Conservation (phyloP, 2,329 filamentous ascomycete genomes). For the Cytospora leucostoma region DNA sequence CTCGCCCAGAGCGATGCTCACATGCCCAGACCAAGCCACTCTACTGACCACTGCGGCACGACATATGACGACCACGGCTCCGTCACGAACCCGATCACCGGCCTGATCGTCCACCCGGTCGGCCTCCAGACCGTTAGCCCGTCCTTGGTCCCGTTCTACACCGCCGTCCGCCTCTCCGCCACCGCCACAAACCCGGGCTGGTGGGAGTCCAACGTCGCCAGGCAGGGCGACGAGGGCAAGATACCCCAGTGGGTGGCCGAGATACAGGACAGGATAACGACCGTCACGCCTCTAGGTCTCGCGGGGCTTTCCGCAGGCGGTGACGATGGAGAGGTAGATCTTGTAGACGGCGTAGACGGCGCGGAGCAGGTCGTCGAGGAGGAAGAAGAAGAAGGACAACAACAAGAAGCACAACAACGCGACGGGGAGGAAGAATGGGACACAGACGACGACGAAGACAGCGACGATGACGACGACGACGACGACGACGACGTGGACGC, state of each 20-base stretch:
- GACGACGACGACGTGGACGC: constrained; percentile 37
- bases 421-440: constrained; percentile 32
- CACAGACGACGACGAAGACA: constrained; percentile 32
- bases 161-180: constrained; percentile 54
- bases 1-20: constrained; percentile 34
- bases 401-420: constrained; percentile 31
- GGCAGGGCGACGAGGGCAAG: constrained; percentile 26
- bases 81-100: constrained; percentile 50
- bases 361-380: constrained; percentile 33
- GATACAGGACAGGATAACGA: constrained; percentile 47
- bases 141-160: constrained; percentile 48
- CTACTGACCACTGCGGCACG: constrained; percentile 48
- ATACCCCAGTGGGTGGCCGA: constrained; percentile 50
- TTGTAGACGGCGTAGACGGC: constrained; percentile 29
- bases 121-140: constrained; percentile 35
- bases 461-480: constrained; percentile 38
- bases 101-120: constrained; percentile 49
- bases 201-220: constrained; percentile 51
- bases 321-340: constrained; percentile 34
- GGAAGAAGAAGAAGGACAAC: constrained; percentile 39
- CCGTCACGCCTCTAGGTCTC: constrained; percentile 47
- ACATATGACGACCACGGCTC: constrained; percentile 39
- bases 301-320: constrained; percentile 42
- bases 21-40: constrained; percentile 39
- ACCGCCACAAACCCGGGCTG: constrained; percentile 53